Conservation (phyloP, 768 basidiomycete species). For the Mycena kentingensis region DNA sequence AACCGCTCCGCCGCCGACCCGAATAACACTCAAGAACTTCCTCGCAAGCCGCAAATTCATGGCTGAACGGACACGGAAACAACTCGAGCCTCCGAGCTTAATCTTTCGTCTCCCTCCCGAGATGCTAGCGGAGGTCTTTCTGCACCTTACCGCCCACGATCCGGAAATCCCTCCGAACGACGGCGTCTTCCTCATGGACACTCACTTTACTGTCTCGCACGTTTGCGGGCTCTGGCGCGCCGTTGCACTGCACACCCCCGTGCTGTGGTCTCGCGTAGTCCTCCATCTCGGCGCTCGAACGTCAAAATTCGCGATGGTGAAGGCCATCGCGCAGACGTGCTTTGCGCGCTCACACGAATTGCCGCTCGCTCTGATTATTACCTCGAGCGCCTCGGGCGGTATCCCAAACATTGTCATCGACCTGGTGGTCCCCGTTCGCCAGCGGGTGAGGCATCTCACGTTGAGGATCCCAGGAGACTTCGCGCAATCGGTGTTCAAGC, state of each 20-base stretch:
- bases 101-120: conserved; percentile 21
- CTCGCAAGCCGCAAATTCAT: conserved; percentile 10
- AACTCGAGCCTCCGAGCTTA: conserved; percentile 12
- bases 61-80: conserved; percentile 10
- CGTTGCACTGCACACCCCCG: conserved; percentile 34
- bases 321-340: conserved; percentile 6
- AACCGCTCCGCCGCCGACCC: too few species aligned
- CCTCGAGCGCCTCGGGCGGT: neutral
- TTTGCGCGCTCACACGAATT: conserved; percentile 20
- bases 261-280: conserved; percentile 30
- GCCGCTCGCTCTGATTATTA: conserved; percentile 13
- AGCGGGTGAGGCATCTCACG: conserved; percentile 18
- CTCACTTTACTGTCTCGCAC: conserved; percentile 37
- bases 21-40: conserved; percentile 10
- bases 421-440: conserved; percentile 18
- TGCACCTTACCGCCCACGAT: conserved; percentile 13
- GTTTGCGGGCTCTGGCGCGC: conserved; percentile 38
- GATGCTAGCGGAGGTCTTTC: conserved; percentile 17
- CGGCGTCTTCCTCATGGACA: conserved; percentile 16
- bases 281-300: conserved; percentile 13
- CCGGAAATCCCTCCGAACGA: too few species aligned
- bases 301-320: conserved; percentile 3
- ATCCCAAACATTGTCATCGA: conserved; percentile 18
- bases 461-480: conserved; percentile 5
- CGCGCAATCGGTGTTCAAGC: conserved; percentile 20